A percentile compares a stretch with the other conserved stretches of the same genome.
phyloP scores from a whole-genome alignment of 805 yeast genomes.

The Saturnispora bothae region DNA sequence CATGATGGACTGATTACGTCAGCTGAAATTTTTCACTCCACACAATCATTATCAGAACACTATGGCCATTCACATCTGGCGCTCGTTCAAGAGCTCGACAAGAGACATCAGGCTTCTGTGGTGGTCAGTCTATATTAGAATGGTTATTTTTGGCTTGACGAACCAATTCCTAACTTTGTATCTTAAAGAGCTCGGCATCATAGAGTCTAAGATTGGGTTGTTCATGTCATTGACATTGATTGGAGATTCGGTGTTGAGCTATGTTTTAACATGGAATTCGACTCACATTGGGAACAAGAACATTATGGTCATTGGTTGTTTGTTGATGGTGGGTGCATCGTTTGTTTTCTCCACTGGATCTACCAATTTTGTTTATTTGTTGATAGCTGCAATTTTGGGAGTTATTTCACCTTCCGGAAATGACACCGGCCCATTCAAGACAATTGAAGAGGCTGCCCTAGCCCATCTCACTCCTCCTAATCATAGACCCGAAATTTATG shows the following conservation, averaged over 20 bases:
- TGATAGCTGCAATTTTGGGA: slow-evolving; percentile 69
- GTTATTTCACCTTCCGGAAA: slow-evolving; percentile 85
- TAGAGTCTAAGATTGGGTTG: slow-evolving; percentile 53
- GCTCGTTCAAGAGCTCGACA: slow-evolving; percentile 25
- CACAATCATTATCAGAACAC: too few relatives aligned
- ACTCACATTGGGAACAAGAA: slow-evolving; percentile 57
- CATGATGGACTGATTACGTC: too few relatives aligned
- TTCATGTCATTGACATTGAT: slow-evolving; percentile 75
- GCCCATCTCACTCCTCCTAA: slow-evolving; percentile 65
- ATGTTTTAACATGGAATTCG: slow-evolving; percentile 66
- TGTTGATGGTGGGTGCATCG: slow-evolving; percentile 64
- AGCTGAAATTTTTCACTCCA: too few relatives aligned
- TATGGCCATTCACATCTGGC: slow-evolving; percentile 23
- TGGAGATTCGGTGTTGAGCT: slow-evolving; percentile 71
- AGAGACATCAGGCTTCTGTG: slow-evolving; percentile 55
- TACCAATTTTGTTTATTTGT: slow-evolving; percentile 42
- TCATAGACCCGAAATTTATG: slow-evolving; percentile 63
- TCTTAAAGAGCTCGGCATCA: slow-evolving; percentile 41
- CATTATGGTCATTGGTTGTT: slow-evolving; percentile 52
- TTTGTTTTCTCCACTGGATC: slow-evolving; percentile 43
- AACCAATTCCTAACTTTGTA: slow-evolving; percentile 69
- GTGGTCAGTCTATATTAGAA: slow-evolving; percentile 57
- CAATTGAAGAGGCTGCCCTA: slow-evolving; percentile 73
- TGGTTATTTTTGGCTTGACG: slow-evolving; percentile 68
- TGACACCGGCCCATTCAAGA: slow-evolving; percentile 84